A percentile compares a stretch with the other conserved stretches of the same genome.
Conservation (phyloP, 1,284 basidiomycete species). For the Sphagnurus paluster region DNA sequence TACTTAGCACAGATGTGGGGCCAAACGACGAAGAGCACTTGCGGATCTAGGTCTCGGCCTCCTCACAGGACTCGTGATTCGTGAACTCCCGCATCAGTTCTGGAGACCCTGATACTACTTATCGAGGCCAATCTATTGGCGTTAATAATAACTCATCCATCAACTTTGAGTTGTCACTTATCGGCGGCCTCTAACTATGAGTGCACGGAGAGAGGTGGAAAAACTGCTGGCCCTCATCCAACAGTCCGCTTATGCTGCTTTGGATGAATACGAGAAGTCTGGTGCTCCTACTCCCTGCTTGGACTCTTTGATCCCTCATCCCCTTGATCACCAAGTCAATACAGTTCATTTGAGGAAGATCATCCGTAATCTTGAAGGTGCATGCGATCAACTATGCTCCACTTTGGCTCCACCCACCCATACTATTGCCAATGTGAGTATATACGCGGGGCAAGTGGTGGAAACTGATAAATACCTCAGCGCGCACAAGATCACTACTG, state of each 20-base stretch:
- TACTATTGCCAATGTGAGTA: constrained; percentile 11
- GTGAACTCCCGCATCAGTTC: too few species aligned
- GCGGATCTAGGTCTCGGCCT: too few species aligned
- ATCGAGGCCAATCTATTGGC: too few species aligned
- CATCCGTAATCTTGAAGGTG: constrained; percentile 12
- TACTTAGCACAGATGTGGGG: too few species aligned
- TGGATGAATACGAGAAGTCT: constrained; percentile 9
- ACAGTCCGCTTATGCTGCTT: not conserved
- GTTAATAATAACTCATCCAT: too few species aligned
- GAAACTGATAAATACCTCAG: not conserved
- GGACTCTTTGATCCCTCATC: constrained; percentile 2
- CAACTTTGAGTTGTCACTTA: too few species aligned
- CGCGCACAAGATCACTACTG: constrained; percentile 10
- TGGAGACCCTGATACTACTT: too few species aligned
- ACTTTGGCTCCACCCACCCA: constrained; percentile 7
- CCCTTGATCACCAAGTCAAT: constrained; percentile 1
- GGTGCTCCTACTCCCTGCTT: not conserved
- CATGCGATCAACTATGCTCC: constrained; percentile 12
- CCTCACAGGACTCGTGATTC: too few species aligned
- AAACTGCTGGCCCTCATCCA: not conserved
- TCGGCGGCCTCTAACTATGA: too few species aligned
- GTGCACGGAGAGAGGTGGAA: too few species aligned
- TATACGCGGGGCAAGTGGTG: not conserved
- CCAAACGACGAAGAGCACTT: too few species aligned
- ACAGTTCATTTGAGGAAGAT: not conserved